Percentiles rank a stretch among this genome's conserved stretches.
phyloP scores from a whole-genome alignment of 1,284 basidiomycete species.

The Rhodotorula sp. region DNA sequence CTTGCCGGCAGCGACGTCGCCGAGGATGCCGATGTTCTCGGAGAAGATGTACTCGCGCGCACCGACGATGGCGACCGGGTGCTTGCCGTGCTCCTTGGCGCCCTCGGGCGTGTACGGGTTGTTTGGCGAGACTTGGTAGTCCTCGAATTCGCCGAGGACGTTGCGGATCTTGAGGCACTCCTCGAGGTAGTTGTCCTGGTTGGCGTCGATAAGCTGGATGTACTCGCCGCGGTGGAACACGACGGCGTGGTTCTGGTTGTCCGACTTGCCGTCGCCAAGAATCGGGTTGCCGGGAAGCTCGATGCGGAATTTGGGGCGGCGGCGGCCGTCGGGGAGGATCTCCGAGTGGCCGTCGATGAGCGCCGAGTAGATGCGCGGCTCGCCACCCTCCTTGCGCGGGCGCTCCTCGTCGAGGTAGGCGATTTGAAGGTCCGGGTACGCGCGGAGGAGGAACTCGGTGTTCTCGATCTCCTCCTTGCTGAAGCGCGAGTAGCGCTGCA shows the following conservation, averaged over 20 bases:
- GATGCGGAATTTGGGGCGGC: constrained; percentile 96
- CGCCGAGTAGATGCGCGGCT: constrained; percentile 91
- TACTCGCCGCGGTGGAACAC: constrained; percentile 99
- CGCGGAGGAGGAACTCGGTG: constrained; percentile 94
- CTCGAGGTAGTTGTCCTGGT: constrained; percentile 99
- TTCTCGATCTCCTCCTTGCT: constrained; percentile 99
- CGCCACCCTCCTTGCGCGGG: constrained; percentile 85
- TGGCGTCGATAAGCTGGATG: constrained; percentile 97
- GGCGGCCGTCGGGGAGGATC: constrained; percentile 81
- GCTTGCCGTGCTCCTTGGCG: constrained; percentile 53
- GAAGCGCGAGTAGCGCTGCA: constrained; percentile 99
- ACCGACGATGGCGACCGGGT: constrained; percentile 95
- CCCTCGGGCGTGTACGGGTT: constrained; percentile 86
- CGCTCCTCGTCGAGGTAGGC: constrained; percentile 98
- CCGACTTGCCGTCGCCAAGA: constrained; percentile 97
- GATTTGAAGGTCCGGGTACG: constrained; percentile 98
- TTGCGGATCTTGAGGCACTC: constrained; percentile 99
- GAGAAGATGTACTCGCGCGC: constrained; percentile 99
- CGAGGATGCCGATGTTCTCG: constrained; percentile 98
- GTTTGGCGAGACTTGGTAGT: constrained; percentile 79
- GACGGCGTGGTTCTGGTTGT: constrained; percentile 99
- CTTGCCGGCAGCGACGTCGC: constrained; percentile 97
- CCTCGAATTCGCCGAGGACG: constrained; percentile 96
- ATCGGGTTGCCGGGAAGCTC: constrained; percentile 99
- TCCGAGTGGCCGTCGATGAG: constrained; percentile 98